phyloP scores from a whole-genome alignment of 805 yeast species.

The Candida methanosorbosa region DNA sequence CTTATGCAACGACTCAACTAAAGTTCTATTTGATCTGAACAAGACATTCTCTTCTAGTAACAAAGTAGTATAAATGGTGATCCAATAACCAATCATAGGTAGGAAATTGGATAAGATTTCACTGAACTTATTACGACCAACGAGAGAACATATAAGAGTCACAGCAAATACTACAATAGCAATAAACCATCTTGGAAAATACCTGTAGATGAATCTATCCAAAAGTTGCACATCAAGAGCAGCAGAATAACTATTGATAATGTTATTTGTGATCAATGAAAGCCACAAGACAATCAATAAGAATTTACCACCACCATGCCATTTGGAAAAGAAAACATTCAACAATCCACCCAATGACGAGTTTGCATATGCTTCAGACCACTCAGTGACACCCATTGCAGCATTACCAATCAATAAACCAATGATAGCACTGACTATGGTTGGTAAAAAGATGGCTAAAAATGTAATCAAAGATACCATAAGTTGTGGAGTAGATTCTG shows the following conservation, averaged over 20 bases:
- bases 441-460: constrained; percentile 59
- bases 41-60: constrained; percentile 64
- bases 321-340: constrained; percentile 44
- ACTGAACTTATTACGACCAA: constrained; percentile 66
- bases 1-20: constrained; percentile 29
- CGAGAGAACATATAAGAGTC: constrained; percentile 64
- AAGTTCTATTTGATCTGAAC: constrained; percentile 44
- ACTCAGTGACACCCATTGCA: constrained; percentile 47
- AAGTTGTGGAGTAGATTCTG: constrained; percentile 54
- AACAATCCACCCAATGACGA: constrained; percentile 74
- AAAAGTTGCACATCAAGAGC: constrained; percentile 71
- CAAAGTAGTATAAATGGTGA: constrained; percentile 68
- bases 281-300: constrained; percentile 60
- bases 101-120: constrained; percentile 70
- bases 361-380: constrained; percentile 45
- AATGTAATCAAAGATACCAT: constrained; percentile 55
- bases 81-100: constrained; percentile 92
- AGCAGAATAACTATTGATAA: constrained; percentile 72
- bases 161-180: constrained; percentile 53
- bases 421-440: constrained; percentile 63
- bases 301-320: constrained; percentile 77
- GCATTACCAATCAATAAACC: constrained; percentile 65
- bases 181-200: constrained; percentile 74
- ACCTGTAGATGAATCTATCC: constrained; percentile 39
- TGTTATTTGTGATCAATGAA: constrained; percentile 74